These are phyloP conservation scores for Huntiella abstrusa DNA, from an alignment of 2,329 filamentous ascomycete genomes.

Conservation along the genomic window DNA sequence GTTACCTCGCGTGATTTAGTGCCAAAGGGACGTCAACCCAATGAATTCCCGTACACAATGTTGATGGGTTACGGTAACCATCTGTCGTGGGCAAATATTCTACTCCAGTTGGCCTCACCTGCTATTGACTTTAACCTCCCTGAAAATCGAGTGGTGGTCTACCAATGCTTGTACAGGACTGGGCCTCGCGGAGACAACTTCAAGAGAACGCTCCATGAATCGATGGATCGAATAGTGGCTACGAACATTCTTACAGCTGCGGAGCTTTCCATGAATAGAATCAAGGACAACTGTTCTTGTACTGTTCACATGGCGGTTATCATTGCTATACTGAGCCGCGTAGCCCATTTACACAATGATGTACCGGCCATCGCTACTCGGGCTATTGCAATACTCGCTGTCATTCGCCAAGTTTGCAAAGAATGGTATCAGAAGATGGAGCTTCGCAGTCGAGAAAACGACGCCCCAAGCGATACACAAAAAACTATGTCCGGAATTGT, in stretches of 20 bases:
- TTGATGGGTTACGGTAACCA: conserved; percentile 26
- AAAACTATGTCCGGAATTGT: too few relatives aligned
- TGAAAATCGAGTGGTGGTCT: conserved; percentile 27
- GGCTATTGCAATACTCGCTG: too few relatives aligned
- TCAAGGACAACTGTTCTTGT: conserved; percentile 33
- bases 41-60: conserved; percentile 35
- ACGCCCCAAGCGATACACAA: too few relatives aligned
- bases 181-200: conserved; percentile 18
- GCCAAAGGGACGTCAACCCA: conserved; percentile 29
- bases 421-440: too few relatives aligned
- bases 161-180: conserved; percentile 30
- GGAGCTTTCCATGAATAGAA: conserved; percentile 15
- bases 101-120: conserved; percentile 28
- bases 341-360: conserved; percentile 16
- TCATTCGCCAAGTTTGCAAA: too few relatives aligned
- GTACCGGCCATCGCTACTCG: too few relatives aligned
- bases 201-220: not conserved
- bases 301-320: conserved; percentile 22
- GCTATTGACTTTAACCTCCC: conserved; percentile 30
- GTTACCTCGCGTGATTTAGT: conserved; percentile 26
- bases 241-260: conserved; percentile 17
- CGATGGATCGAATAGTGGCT: conserved; percentile 20
- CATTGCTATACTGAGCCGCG: conserved; percentile 21
- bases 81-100: conserved; percentile 37
- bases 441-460: too few relatives aligned